phyloP scores from a whole-genome alignment of 257 asterid genomes.

The Solanum dulcamara region DNA sequence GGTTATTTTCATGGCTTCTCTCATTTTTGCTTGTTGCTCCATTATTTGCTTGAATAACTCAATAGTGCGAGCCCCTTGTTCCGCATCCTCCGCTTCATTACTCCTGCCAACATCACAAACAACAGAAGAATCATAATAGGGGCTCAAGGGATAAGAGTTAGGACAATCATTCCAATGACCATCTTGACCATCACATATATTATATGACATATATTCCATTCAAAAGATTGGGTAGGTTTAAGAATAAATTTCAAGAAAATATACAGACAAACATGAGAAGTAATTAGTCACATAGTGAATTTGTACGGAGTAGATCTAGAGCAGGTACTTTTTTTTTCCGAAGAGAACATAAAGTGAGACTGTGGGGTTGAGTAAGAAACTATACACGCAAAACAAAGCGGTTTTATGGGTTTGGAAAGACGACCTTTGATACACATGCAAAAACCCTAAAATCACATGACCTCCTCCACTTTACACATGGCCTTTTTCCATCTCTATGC shows the following conservation, averaged over 20 bases:
- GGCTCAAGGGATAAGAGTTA: too few relatives aligned
- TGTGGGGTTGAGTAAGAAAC: background rate
- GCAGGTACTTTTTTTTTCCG: background rate
- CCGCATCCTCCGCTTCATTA: too few relatives aligned
- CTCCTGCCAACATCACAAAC: too few relatives aligned
- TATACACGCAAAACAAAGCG: background rate
- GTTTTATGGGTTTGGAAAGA: background rate
- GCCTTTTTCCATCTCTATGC: background rate
- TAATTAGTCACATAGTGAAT: background rate
- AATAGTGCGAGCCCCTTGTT: too few relatives aligned
- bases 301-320: background rate
- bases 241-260: background rate
- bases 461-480: background rate
- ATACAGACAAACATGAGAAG: background rate
- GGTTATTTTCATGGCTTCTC: too few relatives aligned
- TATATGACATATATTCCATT: too few relatives aligned
- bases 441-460: background rate
- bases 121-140: too few relatives aligned
- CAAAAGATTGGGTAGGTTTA: too few relatives aligned
- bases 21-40: too few relatives aligned
- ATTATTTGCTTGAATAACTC: too few relatives aligned
- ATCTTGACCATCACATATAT: too few relatives aligned
- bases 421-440: background rate
- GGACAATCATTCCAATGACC: too few relatives aligned
- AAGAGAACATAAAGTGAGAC: background rate